Percentiles rank a stretch among this genome's conserved stretches.
Conservation (phyloP, 257 asterid species). For the Nicotiana tabacum region DNA sequence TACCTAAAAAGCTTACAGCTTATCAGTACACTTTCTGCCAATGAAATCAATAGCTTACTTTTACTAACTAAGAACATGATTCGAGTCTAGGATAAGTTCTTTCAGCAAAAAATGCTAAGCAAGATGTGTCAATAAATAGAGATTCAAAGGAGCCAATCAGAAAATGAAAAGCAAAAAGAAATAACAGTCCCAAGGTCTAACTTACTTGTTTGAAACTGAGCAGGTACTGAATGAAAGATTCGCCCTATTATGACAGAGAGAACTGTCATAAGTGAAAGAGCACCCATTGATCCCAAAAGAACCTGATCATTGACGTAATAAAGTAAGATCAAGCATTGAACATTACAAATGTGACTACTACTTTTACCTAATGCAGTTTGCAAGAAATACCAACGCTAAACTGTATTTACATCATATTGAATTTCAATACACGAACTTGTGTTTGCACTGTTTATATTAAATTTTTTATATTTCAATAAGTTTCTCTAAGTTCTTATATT, state of each 20-base stretch:
- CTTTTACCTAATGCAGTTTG: neutral
- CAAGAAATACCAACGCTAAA: neutral
- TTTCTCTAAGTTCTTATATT: neutral
- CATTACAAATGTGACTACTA: neutral
- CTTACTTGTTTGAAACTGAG: conserved; percentile 99
- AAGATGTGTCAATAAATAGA: neutral
- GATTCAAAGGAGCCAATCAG: neutral
- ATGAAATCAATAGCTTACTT: too few relatives aligned
- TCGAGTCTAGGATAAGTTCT: neutral
- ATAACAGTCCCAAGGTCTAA: neutral
- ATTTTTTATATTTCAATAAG: neutral
- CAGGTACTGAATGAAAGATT: conserved; percentile 86
- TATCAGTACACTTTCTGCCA: neutral
- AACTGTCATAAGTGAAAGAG: conserved; percentile 85
- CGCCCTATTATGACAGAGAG: conserved; percentile 84
- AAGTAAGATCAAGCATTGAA: neutral
- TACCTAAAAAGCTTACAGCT: neutral
- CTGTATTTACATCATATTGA: neutral
- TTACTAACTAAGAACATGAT: neutral
- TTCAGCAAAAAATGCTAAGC: neutral
- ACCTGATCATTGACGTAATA: conserved; percentile 46
- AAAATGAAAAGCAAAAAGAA: neutral
- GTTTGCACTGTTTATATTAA: neutral
- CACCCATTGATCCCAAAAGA: conserved; percentile 96
- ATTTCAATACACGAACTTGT: neutral